Base-by-base conservation (phyloP, 805 yeast species). In the Starmerella vitae region DNA sequence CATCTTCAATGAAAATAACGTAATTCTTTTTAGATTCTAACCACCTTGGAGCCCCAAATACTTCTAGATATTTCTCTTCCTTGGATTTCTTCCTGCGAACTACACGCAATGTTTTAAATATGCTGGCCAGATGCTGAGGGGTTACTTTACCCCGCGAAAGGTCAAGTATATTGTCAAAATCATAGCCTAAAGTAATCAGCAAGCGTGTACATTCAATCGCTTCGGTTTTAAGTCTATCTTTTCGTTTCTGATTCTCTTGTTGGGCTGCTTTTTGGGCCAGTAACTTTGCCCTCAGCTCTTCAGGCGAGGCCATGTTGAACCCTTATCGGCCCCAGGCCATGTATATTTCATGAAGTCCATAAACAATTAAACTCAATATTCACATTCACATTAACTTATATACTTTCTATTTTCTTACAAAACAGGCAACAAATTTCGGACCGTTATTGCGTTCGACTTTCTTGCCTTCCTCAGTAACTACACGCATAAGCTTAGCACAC, bases 391-490 rank as follows among this genome's bases (percentile, higher is more conserved):
- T n/a, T n/a, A n/a, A n/a, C n/a, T n/a, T n/a, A n/a, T n/a, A n/a
- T n/a, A n/a, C n/a, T n/a, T n/a, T n/a, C n/a, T n/a, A n/a, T n/a
- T n/a, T 31, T 6, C 52, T 43, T 7, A 43, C 42, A 58, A 76
- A 86, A 55, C 97, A 91, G 17, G 96, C 96, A 26, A 85, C 70
- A 60, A 68, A 91, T 58, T 91, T 91, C 46, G 65, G 67, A 22
- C 98, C 98, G 30, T 78, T 70, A 57, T 91, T 91, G 54, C 98
- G 73, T 34, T 76, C 78, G 27, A 91, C 98, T 61, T 91, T 91
- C 63, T 91, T 86, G 42, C 98, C 98, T 61, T 91, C 98, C 61
- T 91, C 98, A 1, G 98, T 91, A n/a, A 91, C 77, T 44, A 78
- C 76, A 42, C 73, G 74, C 97, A 91, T 91, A 36, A 83, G 72